These are phyloP conservation scores for Neoscytalidium dimidiatum DNA, from an alignment of 2,329 filamentous ascomycete species.

Conservation along the genomic window DNA sequence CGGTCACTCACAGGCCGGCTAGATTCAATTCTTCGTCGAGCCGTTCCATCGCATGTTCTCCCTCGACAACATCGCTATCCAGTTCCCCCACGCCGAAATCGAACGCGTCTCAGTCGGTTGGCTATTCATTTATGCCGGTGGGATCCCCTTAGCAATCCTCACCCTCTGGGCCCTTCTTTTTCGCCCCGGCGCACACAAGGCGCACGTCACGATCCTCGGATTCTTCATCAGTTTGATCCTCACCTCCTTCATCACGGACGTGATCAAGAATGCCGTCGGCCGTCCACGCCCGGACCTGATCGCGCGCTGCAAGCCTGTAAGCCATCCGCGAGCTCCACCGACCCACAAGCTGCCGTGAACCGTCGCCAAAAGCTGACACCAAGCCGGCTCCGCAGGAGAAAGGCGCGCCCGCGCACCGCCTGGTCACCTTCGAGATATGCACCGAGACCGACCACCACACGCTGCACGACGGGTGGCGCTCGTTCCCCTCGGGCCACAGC, in stretches of 20 bases:
- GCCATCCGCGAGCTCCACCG: constrained; percentile 19
- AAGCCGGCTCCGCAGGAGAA: constrained; percentile 28
- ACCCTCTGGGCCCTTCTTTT: constrained; percentile 64
- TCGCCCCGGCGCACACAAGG: constrained; percentile 71
- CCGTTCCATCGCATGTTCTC: constrained; percentile 96
- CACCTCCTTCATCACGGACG: constrained; percentile 80
- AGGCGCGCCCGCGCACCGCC: constrained; percentile 55
- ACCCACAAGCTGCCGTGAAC: background rate
- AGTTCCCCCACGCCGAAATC: constrained; percentile 80
- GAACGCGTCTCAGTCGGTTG: constrained; percentile 81
- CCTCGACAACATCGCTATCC: constrained; percentile 79
- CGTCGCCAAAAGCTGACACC: background rate
- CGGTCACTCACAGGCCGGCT: constrained; percentile 20
- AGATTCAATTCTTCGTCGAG: constrained; percentile 70
- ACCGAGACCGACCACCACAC: constrained; percentile 68
- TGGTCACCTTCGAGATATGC: constrained; percentile 69
- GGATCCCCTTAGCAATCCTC: constrained; percentile 69
- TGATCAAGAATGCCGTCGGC: constrained; percentile 83
- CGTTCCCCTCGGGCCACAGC: constrained; percentile 78
- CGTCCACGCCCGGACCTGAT: constrained; percentile 84
- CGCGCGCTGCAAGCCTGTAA: constrained; percentile 76
- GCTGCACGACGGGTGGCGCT: constrained; percentile 81
- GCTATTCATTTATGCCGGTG: constrained; percentile 78
- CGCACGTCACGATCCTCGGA: constrained; percentile 82
- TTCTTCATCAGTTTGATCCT: constrained; percentile 74